These are phyloP conservation scores for Nitzschia sp. DNA, from an alignment of 108 stramenopile genomes.

Conservation along the genomic window DNA sequence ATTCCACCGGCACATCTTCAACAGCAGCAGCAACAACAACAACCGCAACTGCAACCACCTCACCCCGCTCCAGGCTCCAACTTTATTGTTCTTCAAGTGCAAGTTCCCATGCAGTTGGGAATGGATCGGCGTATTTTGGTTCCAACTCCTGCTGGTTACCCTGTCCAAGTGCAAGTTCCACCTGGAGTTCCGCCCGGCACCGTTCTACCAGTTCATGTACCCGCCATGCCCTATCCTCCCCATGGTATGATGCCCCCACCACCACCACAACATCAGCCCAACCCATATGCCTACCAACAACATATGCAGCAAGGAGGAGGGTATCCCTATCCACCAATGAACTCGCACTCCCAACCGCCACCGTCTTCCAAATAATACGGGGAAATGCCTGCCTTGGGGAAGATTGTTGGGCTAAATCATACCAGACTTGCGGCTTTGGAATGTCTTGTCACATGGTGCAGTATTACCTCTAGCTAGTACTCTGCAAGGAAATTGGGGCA, in stretches of 20 bases:
- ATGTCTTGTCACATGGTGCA: no score
- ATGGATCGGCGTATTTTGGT: conserved; percentile 68
- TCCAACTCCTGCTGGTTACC: conserved; percentile 39
- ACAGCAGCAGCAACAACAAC: conserved; percentile 18
- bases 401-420: no score
- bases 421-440: no score
- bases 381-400: no score
- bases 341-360: no score
- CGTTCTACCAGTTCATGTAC: conserved; percentile 70
- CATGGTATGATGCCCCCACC: conserved; percentile 37
- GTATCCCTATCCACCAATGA: no score
- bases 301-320: no score
- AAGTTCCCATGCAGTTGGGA: conserved; percentile 53
- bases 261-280: neutral
- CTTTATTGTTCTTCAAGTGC: conserved; percentile 58
- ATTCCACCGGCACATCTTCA: conserved; percentile 7
- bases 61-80: conserved; percentile 13
- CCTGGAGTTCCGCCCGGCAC: conserved; percentile 61
- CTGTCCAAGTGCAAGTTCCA: conserved; percentile 55
- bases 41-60: conserved; percentile 16
- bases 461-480: no score
- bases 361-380: no score
- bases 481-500: no score
- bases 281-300: neutral
- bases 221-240: conserved; percentile 29